These are phyloP conservation scores for Aspergillus steynii DNA, from an alignment of 495 filamentous ascomycete species.

Conservation along the genomic window DNA sequence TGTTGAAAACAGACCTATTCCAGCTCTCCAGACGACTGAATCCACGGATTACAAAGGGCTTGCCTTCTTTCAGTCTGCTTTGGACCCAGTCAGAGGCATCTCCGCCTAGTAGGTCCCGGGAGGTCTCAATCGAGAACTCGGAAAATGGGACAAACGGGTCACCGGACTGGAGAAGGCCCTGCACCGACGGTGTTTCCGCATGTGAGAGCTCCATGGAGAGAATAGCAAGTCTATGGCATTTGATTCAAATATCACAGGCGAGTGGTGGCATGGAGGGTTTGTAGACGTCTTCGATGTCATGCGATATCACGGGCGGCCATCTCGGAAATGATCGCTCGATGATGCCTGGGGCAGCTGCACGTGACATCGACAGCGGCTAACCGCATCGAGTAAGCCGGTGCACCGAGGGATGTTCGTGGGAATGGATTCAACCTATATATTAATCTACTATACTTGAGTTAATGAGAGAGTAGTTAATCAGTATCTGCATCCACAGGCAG, in stretches of 20 bases:
- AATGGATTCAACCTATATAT: no score
- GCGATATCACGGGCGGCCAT: conserved; percentile 3
- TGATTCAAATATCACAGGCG: not conserved
- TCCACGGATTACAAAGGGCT: conserved; percentile 20
- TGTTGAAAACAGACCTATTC: conserved; percentile 12
- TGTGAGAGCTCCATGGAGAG: conserved; percentile 14
- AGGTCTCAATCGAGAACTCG: conserved; percentile 21
- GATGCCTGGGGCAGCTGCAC: not conserved
- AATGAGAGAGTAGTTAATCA: not conserved
- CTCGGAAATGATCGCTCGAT: conserved; percentile 11
- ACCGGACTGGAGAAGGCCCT: conserved; percentile 16
- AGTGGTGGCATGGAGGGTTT: conserved; percentile 2
- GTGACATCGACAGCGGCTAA: conserved; percentile 5
- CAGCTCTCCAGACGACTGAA: conserved; percentile 12
- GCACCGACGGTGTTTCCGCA: conserved; percentile 7
- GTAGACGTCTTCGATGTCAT: not conserved
- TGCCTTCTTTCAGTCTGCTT: conserved; percentile 16
- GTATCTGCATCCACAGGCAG: not conserved
- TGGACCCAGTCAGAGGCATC: conserved; percentile 12
- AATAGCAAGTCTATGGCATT: not conserved
- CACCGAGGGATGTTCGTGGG: not conserved
- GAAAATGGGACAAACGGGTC: conserved; percentile 23
- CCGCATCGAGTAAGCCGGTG: not conserved
- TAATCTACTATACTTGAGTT: no score
- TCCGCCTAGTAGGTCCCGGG: conserved; percentile 5